Percentiles rank a stretch among this genome's conserved stretches.
phyloP scores from a whole-genome alignment of 2,329 filamentous ascomycete species.

The Akanthomyces lecanii region DNA sequence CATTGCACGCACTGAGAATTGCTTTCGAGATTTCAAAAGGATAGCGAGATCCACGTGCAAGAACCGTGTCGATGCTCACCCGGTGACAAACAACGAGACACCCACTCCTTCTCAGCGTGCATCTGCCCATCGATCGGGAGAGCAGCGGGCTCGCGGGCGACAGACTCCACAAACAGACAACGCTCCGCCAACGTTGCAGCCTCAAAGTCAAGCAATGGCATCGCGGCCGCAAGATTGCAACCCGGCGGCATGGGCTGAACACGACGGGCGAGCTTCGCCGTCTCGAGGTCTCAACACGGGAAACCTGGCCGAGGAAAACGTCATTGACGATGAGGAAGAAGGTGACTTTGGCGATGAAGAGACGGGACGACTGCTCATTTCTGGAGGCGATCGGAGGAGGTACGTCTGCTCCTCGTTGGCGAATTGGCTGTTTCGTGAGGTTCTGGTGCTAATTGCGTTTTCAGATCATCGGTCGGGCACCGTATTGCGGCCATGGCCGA shows the following conservation, averaged over 20 bases:
- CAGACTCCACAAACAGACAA: not conserved
- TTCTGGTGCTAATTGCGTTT: not conserved
- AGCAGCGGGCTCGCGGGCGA: not conserved
- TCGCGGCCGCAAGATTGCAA: conserved; percentile 3
- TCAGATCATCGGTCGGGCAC: conserved; percentile 57
- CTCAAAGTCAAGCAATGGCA: conserved; percentile 1
- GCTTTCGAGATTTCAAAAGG: not conserved
- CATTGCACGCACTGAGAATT: not conserved
- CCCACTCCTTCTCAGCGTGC: not conserved
- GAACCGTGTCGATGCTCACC: conserved; percentile 1
- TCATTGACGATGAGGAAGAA: conserved; percentile 38
- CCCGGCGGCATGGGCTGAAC: not conserved
- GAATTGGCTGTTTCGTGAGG: not conserved
- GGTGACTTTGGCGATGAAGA: conserved; percentile 26
- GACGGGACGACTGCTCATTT: conserved; percentile 22
- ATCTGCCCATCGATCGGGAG: not conserved
- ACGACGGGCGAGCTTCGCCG: not conserved
- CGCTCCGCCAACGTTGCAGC: not conserved
- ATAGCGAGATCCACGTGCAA: not conserved
- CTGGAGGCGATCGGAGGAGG: conserved; percentile 29
- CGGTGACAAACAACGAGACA: not conserved
- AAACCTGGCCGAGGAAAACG: conserved; percentile 48
- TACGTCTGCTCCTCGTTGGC: conserved; percentile 13
- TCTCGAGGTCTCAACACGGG: not conserved
- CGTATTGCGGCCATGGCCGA: conserved; percentile 58